Evolutionary conservation across 768 basidiomycete species (phyloP).

Genomic region (Pisolithus orientalis): DNA sequence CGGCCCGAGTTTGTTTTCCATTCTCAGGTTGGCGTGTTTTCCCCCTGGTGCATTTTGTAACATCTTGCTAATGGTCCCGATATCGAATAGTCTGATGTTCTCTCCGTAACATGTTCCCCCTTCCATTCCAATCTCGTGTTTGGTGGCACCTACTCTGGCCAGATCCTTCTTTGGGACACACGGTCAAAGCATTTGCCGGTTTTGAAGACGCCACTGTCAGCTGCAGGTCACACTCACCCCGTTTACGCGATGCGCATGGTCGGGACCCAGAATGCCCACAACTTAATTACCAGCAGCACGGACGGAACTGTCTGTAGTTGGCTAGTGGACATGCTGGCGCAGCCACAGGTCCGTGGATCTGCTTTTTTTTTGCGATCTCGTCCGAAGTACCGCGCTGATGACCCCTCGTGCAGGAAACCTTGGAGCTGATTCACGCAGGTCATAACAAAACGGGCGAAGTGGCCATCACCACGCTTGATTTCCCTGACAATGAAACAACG

Average conservation of each 20-base stretch:
- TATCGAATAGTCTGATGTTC: slow-evolving; percentile 78
- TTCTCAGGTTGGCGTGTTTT: slow-evolving; percentile 67
- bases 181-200: slow-evolving; percentile 95
- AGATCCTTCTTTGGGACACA: slow-evolving; percentile 97
- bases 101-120: slow-evolving; percentile 94
- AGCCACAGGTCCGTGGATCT: slow-evolving; percentile 69
- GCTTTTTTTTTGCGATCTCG: neutral
- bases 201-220: slow-evolving; percentile 92
- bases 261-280: slow-evolving; percentile 98
- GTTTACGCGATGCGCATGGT: slow-evolving; percentile 99
- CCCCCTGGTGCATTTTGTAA: neutral
- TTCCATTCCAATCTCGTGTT: slow-evolving; percentile 97
- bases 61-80: slow-evolving; percentile 3
- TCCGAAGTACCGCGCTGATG: neutral
- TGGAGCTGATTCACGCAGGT: slow-evolving; percentile 81
- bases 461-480: slow-evolving; percentile 87
- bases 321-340: slow-evolving; percentile 97
- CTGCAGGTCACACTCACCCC: slow-evolving; percentile 96
- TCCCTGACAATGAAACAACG: slow-evolving; percentile 93
- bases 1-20: slow-evolving; percentile 98
- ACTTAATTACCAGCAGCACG: slow-evolving; percentile 92
- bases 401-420: slow-evolving; percentile 64
- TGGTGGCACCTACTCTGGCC: slow-evolving; percentile 98
- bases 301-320: slow-evolving; percentile 97
- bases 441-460: slow-evolving; percentile 98